Base-by-base conservation (phyloP, 805 yeast genomes). In the Candida cerambycidarum region DNA sequence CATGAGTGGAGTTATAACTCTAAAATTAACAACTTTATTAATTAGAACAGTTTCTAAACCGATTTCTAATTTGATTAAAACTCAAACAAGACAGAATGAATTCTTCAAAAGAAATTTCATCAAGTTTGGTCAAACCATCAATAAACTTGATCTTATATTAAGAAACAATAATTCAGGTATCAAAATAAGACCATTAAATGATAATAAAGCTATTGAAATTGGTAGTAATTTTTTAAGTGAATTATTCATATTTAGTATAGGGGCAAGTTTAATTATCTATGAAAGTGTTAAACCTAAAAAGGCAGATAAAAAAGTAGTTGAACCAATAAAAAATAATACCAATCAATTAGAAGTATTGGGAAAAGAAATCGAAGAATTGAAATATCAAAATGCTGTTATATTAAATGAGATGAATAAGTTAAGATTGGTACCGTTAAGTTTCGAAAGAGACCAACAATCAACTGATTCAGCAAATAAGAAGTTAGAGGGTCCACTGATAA, bases 201-300 rank as follows among this genome's bases (percentile, higher is more conserved):
- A 87, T 51, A 78, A 80, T 10, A 82, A 80, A 55, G 96, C 96
- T 28, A 76, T 89, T 32, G 93, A 88, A 45, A 79, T 74, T 45
- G 96, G 95, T 1, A 93, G 95, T 33, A 83, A 75, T 43, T 79
- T 87, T 57, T 63, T 88, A 10, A 83, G 92, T 34, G 96, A 88
- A 58, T 59, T 81, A 24, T 83, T 88, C 55, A 80, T 88, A 14
- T 88, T 89, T 50, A 67, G 83, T 19, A 92, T 89, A 17, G 95
- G 93, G 1, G 93, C 95, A 4, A 73, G 83, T 1, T 71, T 85
- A 42, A 80, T 89, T 9, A 55, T 88, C 10, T 86, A 75, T 57
- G 96, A 89, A 58, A 76, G 86, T 19, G 71, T 75, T 53, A 73
- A 92, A 52, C 79, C 85, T 35, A 69, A 54, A 85, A 83, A 48